Evolutionary conservation across 371 early-diverging fungal genomes (phyloP).

Genomic region (Apophysomyces trapeziformis): DNA sequence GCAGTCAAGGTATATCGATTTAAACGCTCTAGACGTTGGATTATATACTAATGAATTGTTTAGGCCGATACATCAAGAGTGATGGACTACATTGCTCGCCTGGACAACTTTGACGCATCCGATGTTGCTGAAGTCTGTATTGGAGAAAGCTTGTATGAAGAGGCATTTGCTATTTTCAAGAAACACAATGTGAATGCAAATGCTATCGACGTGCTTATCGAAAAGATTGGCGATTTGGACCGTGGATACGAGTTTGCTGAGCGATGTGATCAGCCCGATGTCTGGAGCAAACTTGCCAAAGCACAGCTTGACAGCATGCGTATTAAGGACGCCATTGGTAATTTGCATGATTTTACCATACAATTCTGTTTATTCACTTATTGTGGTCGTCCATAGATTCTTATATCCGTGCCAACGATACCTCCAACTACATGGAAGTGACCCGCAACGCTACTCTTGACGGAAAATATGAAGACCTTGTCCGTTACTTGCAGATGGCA

Average conservation of each 20-base stretch:
- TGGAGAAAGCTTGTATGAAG: constrained; percentile 87
- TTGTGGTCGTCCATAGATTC: constrained; percentile 60
- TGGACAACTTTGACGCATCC: constrained; percentile 93
- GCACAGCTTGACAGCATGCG: constrained; percentile 89
- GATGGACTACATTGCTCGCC: constrained; percentile 89
- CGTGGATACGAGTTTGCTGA: constrained; percentile 97
- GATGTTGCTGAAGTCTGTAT: constrained; percentile 96
- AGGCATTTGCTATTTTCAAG: constrained; percentile 95
- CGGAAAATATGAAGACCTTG: constrained; percentile 90
- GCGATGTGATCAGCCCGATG: constrained; percentile 83
- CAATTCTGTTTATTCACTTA: background rate
- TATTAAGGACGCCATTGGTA: constrained; percentile 90
- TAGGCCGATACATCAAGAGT: constrained; percentile 86
- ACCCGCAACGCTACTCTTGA: constrained; percentile 78
- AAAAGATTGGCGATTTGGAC: constrained; percentile 89
- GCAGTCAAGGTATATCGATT: constrained; percentile 75
- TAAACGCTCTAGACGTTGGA: background rate
- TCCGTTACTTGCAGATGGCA: constrained; percentile 92
- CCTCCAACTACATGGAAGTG: constrained; percentile 89
- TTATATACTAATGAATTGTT: constrained; percentile 2
- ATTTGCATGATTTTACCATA: background rate
- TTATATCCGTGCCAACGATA: constrained; percentile 94
- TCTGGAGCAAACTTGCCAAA: constrained; percentile 94
- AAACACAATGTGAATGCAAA: constrained; percentile 89
- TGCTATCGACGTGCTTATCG: constrained; percentile 90